Percentiles rank a stretch among this genome's conserved stretches.
Conservation (phyloP, 805 yeast species). For the Sugiyamaella boreocaroliniensis region DNA sequence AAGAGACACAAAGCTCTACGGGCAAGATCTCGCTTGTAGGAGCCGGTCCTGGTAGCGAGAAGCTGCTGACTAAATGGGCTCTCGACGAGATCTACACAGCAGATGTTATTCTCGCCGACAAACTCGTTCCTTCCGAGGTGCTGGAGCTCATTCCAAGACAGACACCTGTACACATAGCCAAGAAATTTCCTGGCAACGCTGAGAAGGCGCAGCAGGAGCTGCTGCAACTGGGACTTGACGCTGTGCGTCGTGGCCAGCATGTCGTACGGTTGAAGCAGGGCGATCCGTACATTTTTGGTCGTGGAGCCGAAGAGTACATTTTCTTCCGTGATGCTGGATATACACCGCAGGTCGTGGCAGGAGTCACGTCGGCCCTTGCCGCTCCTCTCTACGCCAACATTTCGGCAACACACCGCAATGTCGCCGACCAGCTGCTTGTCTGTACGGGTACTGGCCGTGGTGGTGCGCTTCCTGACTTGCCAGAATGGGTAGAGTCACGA, state of each 20-base stretch:
- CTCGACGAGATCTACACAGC: conserved; percentile 72
- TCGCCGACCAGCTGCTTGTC: conserved; percentile 84
- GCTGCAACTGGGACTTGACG: conserved; percentile 61
- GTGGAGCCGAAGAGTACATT: conserved; percentile 88
- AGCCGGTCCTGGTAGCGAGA: conserved; percentile 86
- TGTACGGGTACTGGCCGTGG: conserved; percentile 93
- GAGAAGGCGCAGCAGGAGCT: conserved; percentile 87
- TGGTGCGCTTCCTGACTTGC: conserved; percentile 73
- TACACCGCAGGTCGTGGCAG: conserved; percentile 72
- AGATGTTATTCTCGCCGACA: conserved; percentile 81
- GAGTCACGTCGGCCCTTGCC: conserved; percentile 82
- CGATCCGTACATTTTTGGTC: conserved; percentile 92
- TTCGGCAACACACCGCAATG: conserved; percentile 88
- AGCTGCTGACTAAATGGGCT: conserved; percentile 80
- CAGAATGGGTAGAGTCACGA: conserved; percentile 62
- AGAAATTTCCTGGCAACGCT: conserved; percentile 95
- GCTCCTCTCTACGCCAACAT: conserved; percentile 77
- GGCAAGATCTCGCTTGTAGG: conserved; percentile 75
- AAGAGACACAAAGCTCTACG: neutral
- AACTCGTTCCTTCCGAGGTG: conserved; percentile 84
- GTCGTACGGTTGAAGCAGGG: conserved; percentile 93
- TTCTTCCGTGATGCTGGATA: conserved; percentile 65
- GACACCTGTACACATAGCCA: conserved; percentile 76
- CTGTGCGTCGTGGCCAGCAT: conserved; percentile 55
- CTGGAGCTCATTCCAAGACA: conserved; percentile 70